Conservation (phyloP, 202 grass and related monocot genomes). For the Thinopyrum obtusiflorum region DNA sequence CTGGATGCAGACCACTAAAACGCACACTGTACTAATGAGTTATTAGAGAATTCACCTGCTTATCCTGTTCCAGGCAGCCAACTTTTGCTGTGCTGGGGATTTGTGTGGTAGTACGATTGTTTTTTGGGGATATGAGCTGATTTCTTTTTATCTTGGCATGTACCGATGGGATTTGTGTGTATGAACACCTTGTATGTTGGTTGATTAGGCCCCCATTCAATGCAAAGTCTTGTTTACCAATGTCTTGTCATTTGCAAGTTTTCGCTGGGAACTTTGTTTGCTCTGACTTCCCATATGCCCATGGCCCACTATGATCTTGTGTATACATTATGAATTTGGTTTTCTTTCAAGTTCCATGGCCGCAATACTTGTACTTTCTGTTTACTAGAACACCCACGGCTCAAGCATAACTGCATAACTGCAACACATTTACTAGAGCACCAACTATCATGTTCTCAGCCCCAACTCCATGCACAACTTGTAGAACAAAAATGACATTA, state of each 20-base stretch:
- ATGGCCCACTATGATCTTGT: background rate
- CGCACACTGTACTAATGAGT: background rate
- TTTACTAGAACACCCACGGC: background rate
- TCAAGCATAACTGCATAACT: too few relatives aligned
- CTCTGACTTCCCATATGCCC: background rate
- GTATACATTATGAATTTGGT: background rate
- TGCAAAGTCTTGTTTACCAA: background rate
- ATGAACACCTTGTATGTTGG: background rate
- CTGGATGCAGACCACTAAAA: conserved; percentile 1
- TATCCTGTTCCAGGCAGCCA: background rate
- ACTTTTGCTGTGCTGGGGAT: background rate
- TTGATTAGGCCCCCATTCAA: background rate
- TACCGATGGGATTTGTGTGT: background rate
- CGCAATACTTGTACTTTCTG: background rate
- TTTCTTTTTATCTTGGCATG: background rate
- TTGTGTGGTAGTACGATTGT: background rate
- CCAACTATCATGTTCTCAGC: background rate
- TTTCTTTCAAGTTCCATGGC: background rate
- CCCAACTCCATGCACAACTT: background rate
- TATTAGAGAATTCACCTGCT: background rate
- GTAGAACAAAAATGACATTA: background rate
- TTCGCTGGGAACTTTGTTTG: background rate
- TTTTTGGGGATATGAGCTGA: background rate
- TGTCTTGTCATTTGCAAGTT: background rate
- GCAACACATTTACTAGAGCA: background rate